Conservation (phyloP, 768 basidiomycete genomes). For the Leccinum obscurum region DNA sequence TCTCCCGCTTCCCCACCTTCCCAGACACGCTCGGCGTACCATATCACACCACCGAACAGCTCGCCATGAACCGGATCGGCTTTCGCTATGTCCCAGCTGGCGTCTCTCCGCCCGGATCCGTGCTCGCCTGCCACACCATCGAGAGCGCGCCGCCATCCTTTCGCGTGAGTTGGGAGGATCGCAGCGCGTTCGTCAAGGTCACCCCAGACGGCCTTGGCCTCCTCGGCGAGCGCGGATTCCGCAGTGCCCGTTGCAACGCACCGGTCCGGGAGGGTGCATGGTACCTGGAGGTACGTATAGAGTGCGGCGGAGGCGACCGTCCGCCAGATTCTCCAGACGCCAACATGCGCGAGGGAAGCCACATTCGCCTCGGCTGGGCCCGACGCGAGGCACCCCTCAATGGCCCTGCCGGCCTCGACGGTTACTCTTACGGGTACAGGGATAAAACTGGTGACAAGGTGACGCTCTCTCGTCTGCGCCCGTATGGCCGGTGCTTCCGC, state of each 20-base stretch:
- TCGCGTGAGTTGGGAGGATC: conserved; percentile 90
- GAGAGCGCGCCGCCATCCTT: conserved; percentile 70
- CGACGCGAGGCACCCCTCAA: conserved; percentile 92
- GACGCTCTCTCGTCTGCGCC: conserved; percentile 73
- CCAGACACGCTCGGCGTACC: conserved; percentile 51
- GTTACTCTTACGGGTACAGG: conserved; percentile 87
- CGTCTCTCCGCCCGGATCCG: conserved; percentile 57
- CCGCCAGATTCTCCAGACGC: conserved; percentile 41
- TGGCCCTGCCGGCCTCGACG: conserved; percentile 90
- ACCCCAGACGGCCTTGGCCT: conserved; percentile 76
- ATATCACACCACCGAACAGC: conserved; percentile 67
- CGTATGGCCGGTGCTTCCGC: conserved; percentile 72
- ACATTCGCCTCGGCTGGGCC: conserved; percentile 91
- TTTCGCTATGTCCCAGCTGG: conserved; percentile 83
- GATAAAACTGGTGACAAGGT: conserved; percentile 95
- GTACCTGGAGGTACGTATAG: conserved; percentile 90
- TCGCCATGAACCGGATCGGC: conserved; percentile 73
- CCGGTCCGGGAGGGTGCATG: conserved; percentile 87
- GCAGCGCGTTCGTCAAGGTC: conserved; percentile 76
- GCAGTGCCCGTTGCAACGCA: conserved; percentile 87
- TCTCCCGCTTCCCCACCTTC: conserved; percentile 75
- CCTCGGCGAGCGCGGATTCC: conserved; percentile 84
- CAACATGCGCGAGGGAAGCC: conserved; percentile 61
- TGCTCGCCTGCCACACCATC: conserved; percentile 72
- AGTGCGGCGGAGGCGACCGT: conserved; percentile 69